A percentile compares a stretch with the other conserved stretches of the same genome.
Evolutionary conservation across 2,329 filamentous ascomycete genomes (phyloP).

Genomic region (Paecilomyces dactylethromorphus): DNA sequence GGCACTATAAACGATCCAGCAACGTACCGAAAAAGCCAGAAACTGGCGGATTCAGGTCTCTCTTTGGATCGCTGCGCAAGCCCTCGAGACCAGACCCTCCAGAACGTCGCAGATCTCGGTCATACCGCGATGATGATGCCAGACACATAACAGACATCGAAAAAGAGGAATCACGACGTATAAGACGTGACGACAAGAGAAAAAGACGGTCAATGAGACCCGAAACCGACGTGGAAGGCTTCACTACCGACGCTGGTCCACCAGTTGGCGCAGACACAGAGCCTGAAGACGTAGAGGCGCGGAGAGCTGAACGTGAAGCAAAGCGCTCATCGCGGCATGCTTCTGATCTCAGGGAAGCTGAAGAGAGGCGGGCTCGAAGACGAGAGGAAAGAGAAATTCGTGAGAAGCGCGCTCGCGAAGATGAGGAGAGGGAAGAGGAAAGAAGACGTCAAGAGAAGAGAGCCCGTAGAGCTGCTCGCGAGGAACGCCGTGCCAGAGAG

Average conservation of each 20-base stretch:
- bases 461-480: conserved; percentile 26
- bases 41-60: conserved; percentile 49
- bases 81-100: conserved; percentile 24
- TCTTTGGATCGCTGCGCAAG: conserved; percentile 50
- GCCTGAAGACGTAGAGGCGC: conserved; percentile 52
- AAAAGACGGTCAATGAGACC: conserved; percentile 33
- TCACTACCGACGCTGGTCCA: conserved; percentile 37
- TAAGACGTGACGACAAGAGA: conserved; percentile 29
- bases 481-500: conserved; percentile 24
- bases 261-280: conserved; percentile 31
- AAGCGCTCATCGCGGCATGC: conserved; percentile 38
- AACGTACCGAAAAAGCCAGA: conserved; percentile 58
- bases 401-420: conserved; percentile 29
- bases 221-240: conserved; percentile 46
- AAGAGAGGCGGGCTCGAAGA: conserved; percentile 42
- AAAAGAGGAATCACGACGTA: conserved; percentile 22
- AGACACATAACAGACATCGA: conserved; percentile 29
- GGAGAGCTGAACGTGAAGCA: conserved; percentile 56
- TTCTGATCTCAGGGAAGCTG: conserved; percentile 26
- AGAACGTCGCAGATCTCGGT: conserved; percentile 31
- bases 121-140: conserved; percentile 28
- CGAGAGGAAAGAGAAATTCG: conserved; percentile 43
- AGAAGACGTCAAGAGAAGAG: conserved; percentile 24
- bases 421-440: conserved; percentile 29
- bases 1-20: conserved; percentile 54